Base-by-base conservation (phyloP, 164 flowering plant species). In the Magnolia officinalis region DNA sequence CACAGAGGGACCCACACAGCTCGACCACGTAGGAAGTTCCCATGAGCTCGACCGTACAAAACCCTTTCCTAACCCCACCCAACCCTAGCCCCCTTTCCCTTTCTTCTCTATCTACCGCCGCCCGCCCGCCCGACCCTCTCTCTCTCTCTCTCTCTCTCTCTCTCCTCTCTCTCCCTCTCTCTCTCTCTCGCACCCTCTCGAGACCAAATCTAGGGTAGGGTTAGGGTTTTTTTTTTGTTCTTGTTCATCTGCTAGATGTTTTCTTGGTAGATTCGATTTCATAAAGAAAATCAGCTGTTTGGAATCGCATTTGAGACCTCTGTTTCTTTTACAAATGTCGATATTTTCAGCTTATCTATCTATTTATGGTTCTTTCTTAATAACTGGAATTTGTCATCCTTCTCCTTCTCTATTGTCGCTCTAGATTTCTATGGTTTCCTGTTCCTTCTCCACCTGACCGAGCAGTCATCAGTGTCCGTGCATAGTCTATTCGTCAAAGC, bases 331-430 rank as follows among this genome's bases (percentile, higher is more conserved):
- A 20, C 68, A 37, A 0, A 65, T 83, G 85, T 65, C 21, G 63
- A 74, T 76, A 68, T 75, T 81, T 63, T 77, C 85, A 18, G 70
- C 80, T 21, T 24, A 78, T 69, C 74, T 78, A 37, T 63, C 79
- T 45, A 50, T 76, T 59, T 76, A 58, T 64, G 63, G 78, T 20
- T 70, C 73, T 64, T 51, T 71, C 71, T 4, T 70, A 52, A 1
- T 71, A 8, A 13, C 78, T 77, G 75, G 83, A 85, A 81, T 50
- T 82, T 65, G 59, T n/a, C 24, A n/a, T 63, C 65, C 31, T 21
- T 72, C 78, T 21, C 10, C 77, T 8, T 31, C 70, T 7, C 45
- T 37, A 6, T 6, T 6, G 6, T 74, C n/a, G 0, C 29, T n/a
- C 3, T 50, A 59, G 50, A 5, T 74, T 65, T 50, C 74, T 49